Evolutionary conservation across 257 asterid genomes (phyloP).

Genomic region (Leptodermis oblonga): DNA sequence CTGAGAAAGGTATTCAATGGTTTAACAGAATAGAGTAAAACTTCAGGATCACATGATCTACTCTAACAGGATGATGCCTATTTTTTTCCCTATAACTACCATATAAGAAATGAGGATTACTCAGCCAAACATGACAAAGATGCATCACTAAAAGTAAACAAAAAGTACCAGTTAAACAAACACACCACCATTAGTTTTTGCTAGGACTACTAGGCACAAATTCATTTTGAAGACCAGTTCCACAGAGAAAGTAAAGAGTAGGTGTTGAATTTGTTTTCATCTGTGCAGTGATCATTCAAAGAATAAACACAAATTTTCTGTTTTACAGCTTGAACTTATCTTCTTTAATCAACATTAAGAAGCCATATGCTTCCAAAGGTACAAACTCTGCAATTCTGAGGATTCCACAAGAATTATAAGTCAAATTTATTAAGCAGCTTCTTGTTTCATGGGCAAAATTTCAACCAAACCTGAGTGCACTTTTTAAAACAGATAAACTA

Average conservation of each 20-base stretch:
- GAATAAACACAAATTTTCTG: background rate
- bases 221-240: background rate
- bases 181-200: background rate
- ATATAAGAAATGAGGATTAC: background rate
- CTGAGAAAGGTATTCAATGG: background rate
- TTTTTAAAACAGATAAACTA: background rate
- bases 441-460: too few relatives aligned
- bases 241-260: background rate
- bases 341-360: background rate
- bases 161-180: background rate
- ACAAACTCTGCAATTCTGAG: background rate
- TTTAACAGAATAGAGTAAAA: background rate
- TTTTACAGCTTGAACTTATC: background rate
- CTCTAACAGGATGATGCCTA: background rate
- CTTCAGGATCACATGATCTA: background rate
- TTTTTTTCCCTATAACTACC: background rate
- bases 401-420: too few relatives aligned
- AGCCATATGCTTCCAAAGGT: background rate
- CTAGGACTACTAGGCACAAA: background rate
- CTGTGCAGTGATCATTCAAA: too few relatives aligned
- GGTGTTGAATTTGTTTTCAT: background rate
- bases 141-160: background rate
- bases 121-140: background rate
- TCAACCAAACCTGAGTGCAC: background rate
- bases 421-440: too few relatives aligned